These are phyloP conservation scores for Cardiosporidium cionae DNA, from an alignment of 169 alveolate species.

Conservation along the genomic window DNA sequence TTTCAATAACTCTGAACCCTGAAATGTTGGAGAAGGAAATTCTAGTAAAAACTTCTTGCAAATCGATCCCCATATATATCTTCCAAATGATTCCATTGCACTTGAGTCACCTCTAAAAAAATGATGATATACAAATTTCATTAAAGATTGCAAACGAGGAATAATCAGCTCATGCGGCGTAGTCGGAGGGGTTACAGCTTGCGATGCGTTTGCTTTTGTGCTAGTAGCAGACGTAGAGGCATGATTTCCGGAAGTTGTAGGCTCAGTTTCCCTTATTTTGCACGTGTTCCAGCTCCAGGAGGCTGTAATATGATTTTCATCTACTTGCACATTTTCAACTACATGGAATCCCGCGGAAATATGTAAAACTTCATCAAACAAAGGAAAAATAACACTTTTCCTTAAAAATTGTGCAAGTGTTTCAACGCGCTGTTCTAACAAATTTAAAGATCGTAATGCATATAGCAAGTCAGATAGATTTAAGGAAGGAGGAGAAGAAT, in stretches of 20 bases:
- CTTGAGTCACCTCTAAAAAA: too few relatives aligned
- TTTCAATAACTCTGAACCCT: neutral
- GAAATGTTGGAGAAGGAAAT: neutral
- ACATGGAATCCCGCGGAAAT: neutral
- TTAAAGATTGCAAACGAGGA: neutral
- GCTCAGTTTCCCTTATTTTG: too few relatives aligned
- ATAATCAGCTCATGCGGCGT: too few relatives aligned
- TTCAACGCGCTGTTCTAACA: neutral
- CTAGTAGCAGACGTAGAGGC: too few relatives aligned
- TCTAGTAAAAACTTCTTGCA: neutral
- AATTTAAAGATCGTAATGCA: neutral
- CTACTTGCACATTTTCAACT: too few relatives aligned
- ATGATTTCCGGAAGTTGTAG: neutral
- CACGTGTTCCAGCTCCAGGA: neutral
- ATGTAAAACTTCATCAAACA: neutral
- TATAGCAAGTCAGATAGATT: neutral
- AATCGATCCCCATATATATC: neutral
- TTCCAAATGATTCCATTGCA: neutral
- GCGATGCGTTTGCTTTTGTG: too few relatives aligned
- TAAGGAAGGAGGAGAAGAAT: neutral
- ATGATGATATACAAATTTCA: neutral
- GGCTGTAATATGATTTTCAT: neutral
- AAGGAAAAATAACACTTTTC: neutral
- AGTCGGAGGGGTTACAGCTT: too few relatives aligned
- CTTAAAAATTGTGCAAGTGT: neutral